Percentiles rank a stretch among this genome's conserved stretches.
Evolutionary conservation across 805 yeast genomes (phyloP).

Genomic region (Yamadazyma phyllophila): DNA sequence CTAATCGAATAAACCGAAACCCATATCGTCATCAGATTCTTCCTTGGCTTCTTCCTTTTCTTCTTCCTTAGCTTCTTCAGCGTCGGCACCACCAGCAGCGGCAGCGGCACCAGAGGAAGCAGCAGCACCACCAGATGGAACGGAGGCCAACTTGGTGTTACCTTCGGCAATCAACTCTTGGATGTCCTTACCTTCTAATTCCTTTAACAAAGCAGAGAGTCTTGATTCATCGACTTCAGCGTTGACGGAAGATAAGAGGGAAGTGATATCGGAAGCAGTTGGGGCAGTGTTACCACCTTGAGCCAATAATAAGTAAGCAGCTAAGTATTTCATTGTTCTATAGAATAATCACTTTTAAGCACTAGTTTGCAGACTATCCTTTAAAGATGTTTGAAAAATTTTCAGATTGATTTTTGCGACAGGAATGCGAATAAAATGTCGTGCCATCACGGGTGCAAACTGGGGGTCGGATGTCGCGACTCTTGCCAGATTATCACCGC

Average conservation of each 20-base stretch:
- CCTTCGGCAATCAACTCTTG: conserved; percentile 93
- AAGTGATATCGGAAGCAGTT: conserved; percentile 85
- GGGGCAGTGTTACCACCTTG: conserved; percentile 96
- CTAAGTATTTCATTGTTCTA: conserved; percentile 82
- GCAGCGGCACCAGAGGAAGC: conserved; percentile 71
- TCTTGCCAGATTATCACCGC: too few relatives aligned
- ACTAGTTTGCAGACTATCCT: conserved; percentile 71
- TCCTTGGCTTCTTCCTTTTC: conserved; percentile 64
- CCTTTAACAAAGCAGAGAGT: conserved; percentile 72
- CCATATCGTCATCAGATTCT: conserved; percentile 76
- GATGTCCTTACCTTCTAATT: conserved; percentile 91
- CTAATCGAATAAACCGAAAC: conserved; percentile 98
- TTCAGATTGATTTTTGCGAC: conserved; percentile 1
- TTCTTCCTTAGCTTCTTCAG: conserved; percentile 69
- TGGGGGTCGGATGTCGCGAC: too few relatives aligned
- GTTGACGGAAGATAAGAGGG: conserved; percentile 91
- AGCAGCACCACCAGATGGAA: conserved; percentile 98
- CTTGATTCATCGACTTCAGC: conserved; percentile 91
- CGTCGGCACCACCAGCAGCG: conserved; percentile 68
- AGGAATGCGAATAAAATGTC: conserved; percentile 1
- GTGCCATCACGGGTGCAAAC: background rate
- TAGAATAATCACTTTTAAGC: conserved; percentile 23
- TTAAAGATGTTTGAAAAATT: conserved; percentile 31
- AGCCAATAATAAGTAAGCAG: conserved; percentile 97
- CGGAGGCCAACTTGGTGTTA: conserved; percentile 92